Evolutionary conservation across 2,329 filamentous ascomycete species (phyloP).

Genomic region (Colletotrichum musicola): DNA sequence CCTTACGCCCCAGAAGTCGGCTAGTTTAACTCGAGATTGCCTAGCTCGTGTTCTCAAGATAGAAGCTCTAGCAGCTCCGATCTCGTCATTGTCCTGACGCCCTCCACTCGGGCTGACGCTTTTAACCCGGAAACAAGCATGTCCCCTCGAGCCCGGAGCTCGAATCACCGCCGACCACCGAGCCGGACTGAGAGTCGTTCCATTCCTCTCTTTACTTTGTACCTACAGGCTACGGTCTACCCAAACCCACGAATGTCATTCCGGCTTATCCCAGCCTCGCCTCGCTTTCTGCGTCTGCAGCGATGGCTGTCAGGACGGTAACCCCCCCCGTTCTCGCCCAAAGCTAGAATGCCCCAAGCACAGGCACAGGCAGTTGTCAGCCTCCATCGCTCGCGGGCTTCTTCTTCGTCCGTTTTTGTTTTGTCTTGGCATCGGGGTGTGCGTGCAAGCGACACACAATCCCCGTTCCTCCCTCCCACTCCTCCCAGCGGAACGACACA

Average conservation of each 20-base stretch:
- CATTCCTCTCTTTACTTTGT: not conserved
- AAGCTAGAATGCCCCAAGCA: constrained; percentile 14
- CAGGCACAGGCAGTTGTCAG: constrained; percentile 23
- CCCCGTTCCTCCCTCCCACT: constrained; percentile 37
- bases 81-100: constrained; percentile 25
- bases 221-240: not conserved
- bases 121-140: constrained; percentile 35
- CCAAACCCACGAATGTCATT: not conserved
- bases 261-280: constrained; percentile 8
- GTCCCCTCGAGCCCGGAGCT: constrained; percentile 12
- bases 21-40: constrained; percentile 11
- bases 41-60: constrained; percentile 34
- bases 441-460: constrained; percentile 8
- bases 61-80: constrained; percentile 29
- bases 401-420: constrained; percentile 38
- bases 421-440: constrained; percentile 33
- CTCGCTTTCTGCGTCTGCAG: not conserved
- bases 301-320: constrained; percentile 6
- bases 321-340: constrained; percentile 12
- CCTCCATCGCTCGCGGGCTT: constrained; percentile 11
- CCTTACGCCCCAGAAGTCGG: constrained; percentile 3
- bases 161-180: constrained; percentile 15
- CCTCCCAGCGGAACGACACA: constrained; percentile 34
- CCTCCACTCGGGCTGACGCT: constrained; percentile 16
- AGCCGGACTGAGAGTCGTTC: constrained; percentile 11